Evolutionary conservation across 2,329 filamentous ascomycete genomes (phyloP).

Genomic region (Aaosphaeria pasadenensis): DNA sequence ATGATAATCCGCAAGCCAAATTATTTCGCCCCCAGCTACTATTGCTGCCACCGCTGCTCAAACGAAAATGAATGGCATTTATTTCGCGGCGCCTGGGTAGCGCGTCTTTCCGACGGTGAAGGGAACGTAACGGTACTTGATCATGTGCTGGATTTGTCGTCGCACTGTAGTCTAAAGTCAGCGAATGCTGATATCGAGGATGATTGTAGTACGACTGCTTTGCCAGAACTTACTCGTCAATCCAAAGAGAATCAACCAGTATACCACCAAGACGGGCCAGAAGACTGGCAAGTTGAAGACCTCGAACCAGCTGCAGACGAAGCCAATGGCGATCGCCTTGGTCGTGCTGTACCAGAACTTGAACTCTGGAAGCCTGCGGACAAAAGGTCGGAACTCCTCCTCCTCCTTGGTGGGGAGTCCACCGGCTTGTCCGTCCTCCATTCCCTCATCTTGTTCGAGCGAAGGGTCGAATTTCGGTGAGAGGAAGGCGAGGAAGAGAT

Average conservation of each 20-base stretch:
- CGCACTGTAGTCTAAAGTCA: slow-evolving; percentile 62
- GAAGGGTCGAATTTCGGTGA: slow-evolving; percentile 98
- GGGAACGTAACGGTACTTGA: slow-evolving; percentile 98
- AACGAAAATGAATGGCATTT: slow-evolving; percentile 1
- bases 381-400: slow-evolving; percentile 97
- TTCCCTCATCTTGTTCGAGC: slow-evolving; percentile 89
- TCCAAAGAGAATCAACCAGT: slow-evolving; percentile 96
- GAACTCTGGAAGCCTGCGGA: slow-evolving; percentile 93
- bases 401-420: slow-evolving; percentile 90
- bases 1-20: no score
- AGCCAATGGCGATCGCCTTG: slow-evolving; percentile 76
- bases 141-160: slow-evolving; percentile 99
- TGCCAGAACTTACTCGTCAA: slow-evolving; percentile 73
- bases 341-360: slow-evolving; percentile 99
- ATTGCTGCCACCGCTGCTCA: no score
- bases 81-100: slow-evolving; percentile 30
- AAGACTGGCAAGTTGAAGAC: slow-evolving; percentile 97
- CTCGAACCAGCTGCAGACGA: slow-evolving; percentile 87
- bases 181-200: slow-evolving; percentile 1
- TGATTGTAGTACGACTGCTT: neutral
- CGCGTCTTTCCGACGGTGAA: slow-evolving; percentile 80
- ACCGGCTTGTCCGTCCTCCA: slow-evolving; percentile 81
- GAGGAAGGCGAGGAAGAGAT: slow-evolving; percentile 97
- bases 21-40: no score
- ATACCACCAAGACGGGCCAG: slow-evolving; percentile 97